phyloP scores from a whole-genome alignment of 169 alveolate species.

The Eimeria necatrix region DNA sequence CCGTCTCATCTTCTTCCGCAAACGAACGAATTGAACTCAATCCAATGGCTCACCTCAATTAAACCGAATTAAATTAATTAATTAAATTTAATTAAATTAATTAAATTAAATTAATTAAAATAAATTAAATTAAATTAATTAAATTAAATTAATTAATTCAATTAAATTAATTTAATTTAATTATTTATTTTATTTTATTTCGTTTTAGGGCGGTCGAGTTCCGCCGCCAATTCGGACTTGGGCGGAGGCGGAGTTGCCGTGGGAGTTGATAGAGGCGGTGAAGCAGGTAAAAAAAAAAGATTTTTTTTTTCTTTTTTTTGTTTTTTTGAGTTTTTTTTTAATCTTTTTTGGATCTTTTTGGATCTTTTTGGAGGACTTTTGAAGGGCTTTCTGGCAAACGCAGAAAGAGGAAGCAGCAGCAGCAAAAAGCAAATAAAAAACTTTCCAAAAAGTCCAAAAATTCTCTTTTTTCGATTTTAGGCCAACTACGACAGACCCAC shows the following conservation, averaged over 20 bases:
- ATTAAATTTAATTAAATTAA: too few relatives aligned
- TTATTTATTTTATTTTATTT: neutral
- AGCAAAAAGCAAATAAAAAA: too few relatives aligned
- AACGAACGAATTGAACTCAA: too few relatives aligned
- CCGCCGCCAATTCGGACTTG: slow-evolving; percentile 97
- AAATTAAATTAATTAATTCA: neutral
- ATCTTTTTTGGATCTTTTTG: neutral
- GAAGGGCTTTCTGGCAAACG: neutral
- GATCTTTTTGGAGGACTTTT: slow-evolving; percentile 15
- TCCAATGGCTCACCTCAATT: too few relatives aligned
- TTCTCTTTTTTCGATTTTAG: neutral
- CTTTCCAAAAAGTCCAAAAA: too few relatives aligned
- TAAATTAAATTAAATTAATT: neutral
- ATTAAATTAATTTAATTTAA: neutral
- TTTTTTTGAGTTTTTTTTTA: too few relatives aligned
- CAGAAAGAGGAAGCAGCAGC: neutral
- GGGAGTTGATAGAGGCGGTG: slow-evolving; percentile 88
- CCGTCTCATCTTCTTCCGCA: too few relatives aligned
- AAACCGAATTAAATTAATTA: too few relatives aligned
- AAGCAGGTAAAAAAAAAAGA: slow-evolving; percentile 82
- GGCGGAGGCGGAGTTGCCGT: slow-evolving; percentile 91
- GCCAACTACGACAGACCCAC: slow-evolving; percentile 90
- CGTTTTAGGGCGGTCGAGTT: slow-evolving; percentile 89
- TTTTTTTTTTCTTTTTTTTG: slow-evolving; percentile 33
- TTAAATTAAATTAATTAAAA: too few relatives aligned